Conservation (phyloP, 345 rosid species). For the Syzygium grande region DNA sequence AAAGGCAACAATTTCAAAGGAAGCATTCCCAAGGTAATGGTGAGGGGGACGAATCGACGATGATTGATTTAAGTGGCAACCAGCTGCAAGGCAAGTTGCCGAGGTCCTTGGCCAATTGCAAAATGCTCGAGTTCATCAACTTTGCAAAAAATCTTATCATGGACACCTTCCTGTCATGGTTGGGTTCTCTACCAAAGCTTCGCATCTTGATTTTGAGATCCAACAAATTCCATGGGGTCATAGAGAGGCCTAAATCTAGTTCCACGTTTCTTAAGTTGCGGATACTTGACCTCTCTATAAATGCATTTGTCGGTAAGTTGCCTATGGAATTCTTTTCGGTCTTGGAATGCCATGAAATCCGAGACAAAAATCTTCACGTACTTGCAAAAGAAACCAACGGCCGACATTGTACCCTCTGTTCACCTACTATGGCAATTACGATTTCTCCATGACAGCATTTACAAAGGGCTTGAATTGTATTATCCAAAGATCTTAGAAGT, state of each 20-base stretch:
- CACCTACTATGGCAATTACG: not conserved
- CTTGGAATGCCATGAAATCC: conserved; percentile 10
- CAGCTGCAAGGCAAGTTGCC: not conserved
- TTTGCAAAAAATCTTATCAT: not conserved
- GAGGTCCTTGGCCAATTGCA: not conserved
- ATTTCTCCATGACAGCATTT: not conserved
- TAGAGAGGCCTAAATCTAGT: not conserved
- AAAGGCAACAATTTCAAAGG: not conserved
- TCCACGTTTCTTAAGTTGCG: not conserved
- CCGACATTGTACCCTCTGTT: fast-evolving
- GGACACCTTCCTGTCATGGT: not conserved
- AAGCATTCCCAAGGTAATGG: fast-evolving
- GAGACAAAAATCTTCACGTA: fast-evolving
- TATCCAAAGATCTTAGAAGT: not conserved
- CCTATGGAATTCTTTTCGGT: not conserved
- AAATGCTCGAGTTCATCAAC: not conserved
- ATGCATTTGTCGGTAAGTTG: conserved; percentile 1
- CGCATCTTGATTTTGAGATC: not conserved
- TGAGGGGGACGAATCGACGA: not conserved
- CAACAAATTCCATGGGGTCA: not conserved
- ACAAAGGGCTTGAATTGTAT: not conserved
- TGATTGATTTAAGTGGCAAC: not conserved
- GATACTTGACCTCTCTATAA: conserved; percentile 1
- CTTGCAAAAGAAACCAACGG: fast-evolving
- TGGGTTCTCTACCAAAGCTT: not conserved